A percentile compares a stretch with the other conserved stretches of the same genome.
Evolutionary conservation across 805 yeast species (phyloP).

Genomic region (Ogataea neopini): DNA sequence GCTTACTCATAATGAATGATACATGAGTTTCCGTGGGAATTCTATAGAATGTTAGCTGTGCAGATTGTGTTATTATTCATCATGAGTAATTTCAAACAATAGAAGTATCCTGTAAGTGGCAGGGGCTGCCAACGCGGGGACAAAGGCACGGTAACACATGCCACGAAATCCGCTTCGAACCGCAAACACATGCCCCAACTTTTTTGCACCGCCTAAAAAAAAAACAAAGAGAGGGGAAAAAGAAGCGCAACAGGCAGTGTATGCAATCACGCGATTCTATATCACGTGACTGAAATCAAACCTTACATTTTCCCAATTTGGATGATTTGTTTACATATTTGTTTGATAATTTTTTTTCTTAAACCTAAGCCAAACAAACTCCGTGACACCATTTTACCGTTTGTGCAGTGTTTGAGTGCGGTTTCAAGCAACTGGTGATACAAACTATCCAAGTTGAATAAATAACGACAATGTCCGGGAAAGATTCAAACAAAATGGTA

Average conservation of each 20-base stretch:
- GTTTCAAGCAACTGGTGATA: slow-evolving; percentile 8
- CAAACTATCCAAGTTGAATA: neutral
- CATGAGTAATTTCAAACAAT: no score
- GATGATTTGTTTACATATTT: slow-evolving; percentile 16
- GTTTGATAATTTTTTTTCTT: neutral
- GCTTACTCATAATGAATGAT: neutral
- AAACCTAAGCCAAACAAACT: neutral
- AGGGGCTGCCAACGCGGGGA: no score
- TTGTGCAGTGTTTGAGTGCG: slow-evolving; percentile 9
- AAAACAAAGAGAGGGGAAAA: no score
- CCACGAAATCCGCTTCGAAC: no score
- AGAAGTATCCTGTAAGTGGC: no score
- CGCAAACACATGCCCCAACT: no score
- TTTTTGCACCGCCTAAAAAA: no score
- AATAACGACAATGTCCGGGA: neutral
- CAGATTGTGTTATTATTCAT: no score
- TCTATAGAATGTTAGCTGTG: no score
- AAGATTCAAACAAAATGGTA: neutral
- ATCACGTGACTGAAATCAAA: no score
- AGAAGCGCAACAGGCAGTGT: no score
- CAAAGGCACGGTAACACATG: no score
- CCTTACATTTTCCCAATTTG: slow-evolving; percentile 6
- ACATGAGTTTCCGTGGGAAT: slow-evolving; percentile 1
- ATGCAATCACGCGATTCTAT: neutral
- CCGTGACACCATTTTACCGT: neutral